Base-by-base conservation (phyloP, 1,284 basidiomycete genomes). In the Marasmius sp. region DNA sequence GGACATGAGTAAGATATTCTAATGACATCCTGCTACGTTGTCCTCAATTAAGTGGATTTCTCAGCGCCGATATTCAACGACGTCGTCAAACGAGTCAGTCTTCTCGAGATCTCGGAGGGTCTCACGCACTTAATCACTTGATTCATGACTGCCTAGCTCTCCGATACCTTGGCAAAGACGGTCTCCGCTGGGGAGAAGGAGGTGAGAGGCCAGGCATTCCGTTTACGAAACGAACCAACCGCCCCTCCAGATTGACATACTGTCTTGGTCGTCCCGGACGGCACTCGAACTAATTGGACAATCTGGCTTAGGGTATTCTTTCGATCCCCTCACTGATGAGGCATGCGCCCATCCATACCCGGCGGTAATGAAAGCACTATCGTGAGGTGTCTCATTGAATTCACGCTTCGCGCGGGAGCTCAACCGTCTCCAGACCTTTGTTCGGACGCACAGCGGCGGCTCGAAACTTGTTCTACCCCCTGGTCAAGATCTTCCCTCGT, bases 241-340 rank as follows among this genome's bases (percentile, higher is more conserved):
- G 38, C 10, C 16, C 22, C 27, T 22, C 7, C 14, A 58, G 50
- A 64, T 12, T 43, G 61, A 65, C 37, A 62, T 66, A 41, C 56
- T 61, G n/a, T 59, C 58, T 34, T 64, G 63, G 65, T 53, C 62
- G 60, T 63, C 63, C 20, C 59, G 62, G 12, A 65, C 64, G 9
- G 66, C 70, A 20, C 61, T 74, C 11, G 72, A 73, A 58, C 62
- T 70, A 10, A 66, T 73, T 33, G 71, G 72, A n/a, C 66, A 70
- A 61, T 67, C 68, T 14, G 76, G 75, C 1, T 64, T 79, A 16
- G 77, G 80, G 4, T 74, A 80, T 62, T 76, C 76, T 0, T 81
- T 82, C 58, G 75, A 78, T 60, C 49, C 73, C 1, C 68, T 80
- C 41, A 61, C 60, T 2, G 68, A 70, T 34, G 67, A 68, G 7